Evolutionary conservation across 352 stramenopile genomes (phyloP), one percentile per base, ranked within the genome.

Genomic region (Phytophthora hibernalis): DNA sequence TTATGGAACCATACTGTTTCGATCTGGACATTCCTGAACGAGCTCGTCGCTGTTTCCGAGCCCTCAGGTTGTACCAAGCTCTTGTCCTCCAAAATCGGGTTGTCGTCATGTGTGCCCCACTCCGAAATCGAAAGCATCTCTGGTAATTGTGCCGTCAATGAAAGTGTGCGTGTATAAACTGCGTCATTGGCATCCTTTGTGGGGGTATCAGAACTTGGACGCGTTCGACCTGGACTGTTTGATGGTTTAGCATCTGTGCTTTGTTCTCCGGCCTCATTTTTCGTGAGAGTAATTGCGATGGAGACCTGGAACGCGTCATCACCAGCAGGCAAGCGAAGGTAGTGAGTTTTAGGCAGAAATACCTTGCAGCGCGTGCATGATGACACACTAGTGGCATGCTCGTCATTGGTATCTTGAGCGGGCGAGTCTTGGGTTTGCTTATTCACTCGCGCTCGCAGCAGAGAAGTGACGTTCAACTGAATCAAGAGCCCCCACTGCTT

Each of bases 401-500:
- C 20, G 11, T 42, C n/a, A 12, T 6, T 45, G 4, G 38, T 2
- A 11, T 59, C 18, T 43, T 20, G 33, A 8, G 9, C 9, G 31
- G 9, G 40, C 0, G 30, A 20, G 6, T 26, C 20, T 16, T 59
- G 18, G 5, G 15, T 48, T 7, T 55, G 49, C 0, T 66, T 45
- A 24, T 43, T 15, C 54, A 44, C 6, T 42, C 30, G 33, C 6
- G 52, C 21, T 54, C 28, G 30, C 22, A 65, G 37, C 22, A 56
- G 33, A 22, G 49, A 65, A n/a, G 21, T 59, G 24, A 62, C 33
- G 22, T 68, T 30, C 28, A 79, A 50, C 31, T 58, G 28, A 2
- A 84, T 15, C 2, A 73, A 53, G 1, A 88, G 20, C 10, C 80
- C 80, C 80, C 80, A 88, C 18, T 85, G 64, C 2, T 54, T 60